A percentile compares a stretch with the other conserved stretches of the same genome.
These are phyloP conservation scores for Phytopythium boreale DNA, from an alignment of 352 stramenopile species.

Conservation along the genomic window DNA sequence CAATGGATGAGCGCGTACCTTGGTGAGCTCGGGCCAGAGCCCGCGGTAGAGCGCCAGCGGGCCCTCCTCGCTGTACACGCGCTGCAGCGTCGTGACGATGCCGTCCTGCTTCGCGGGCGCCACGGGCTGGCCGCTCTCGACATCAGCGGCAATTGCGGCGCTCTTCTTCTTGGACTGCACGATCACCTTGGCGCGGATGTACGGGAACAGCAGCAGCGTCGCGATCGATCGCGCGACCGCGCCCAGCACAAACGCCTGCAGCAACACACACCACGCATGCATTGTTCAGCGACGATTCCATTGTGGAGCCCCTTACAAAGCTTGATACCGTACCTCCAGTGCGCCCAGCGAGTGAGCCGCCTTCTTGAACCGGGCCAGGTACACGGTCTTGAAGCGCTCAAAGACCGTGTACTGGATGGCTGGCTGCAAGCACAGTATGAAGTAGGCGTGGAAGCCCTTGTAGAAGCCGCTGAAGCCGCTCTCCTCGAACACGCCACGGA, in stretches of 20 bases:
- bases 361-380: slow-evolving; percentile 61
- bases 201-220: slow-evolving; percentile 96
- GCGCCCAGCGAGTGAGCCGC: slow-evolving; percentile 53
- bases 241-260: slow-evolving; percentile 93
- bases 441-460: slow-evolving; percentile 90
- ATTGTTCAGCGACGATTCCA: background rate
- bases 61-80: slow-evolving; percentile 83
- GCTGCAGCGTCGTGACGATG: slow-evolving; percentile 73
- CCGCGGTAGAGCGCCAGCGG: slow-evolving; percentile 91
- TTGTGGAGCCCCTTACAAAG: slow-evolving; percentile 8
- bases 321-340: slow-evolving; percentile 50
- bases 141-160: slow-evolving; percentile 11
- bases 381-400: slow-evolving; percentile 84
- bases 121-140: slow-evolving; percentile 10
- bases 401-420: slow-evolving; percentile 98
- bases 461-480: slow-evolving; percentile 75
- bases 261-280: slow-evolving; percentile 12
- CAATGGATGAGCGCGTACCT: slow-evolving; percentile 27
- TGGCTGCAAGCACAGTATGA: slow-evolving; percentile 95
- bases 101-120: slow-evolving; percentile 58
- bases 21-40: slow-evolving; percentile 93
- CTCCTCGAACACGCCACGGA: slow-evolving; percentile 64
- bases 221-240: slow-evolving; percentile 92
- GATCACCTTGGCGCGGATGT: slow-evolving; percentile 95
- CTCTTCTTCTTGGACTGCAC: slow-evolving; percentile 84